Conservation (phyloP, 2,329 filamentous ascomycete species). For the Juglanconis oblonga region DNA sequence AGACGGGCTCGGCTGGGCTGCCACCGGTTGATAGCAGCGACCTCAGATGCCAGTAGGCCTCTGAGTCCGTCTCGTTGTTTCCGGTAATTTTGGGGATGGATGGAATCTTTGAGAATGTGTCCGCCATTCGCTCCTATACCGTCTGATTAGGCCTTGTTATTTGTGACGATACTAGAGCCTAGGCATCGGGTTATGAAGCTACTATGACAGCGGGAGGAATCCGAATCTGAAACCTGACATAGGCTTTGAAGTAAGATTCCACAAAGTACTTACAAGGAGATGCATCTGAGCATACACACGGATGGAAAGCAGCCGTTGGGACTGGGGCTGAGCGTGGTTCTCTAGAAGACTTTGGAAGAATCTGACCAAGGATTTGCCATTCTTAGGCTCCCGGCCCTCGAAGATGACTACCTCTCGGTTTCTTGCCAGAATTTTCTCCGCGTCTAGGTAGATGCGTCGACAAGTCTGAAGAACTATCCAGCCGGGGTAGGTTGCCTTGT, state of each 20-base stretch:
- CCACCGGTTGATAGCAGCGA: neutral
- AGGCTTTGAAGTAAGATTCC: too few relatives aligned
- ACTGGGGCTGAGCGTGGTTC: neutral
- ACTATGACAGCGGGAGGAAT: too few relatives aligned
- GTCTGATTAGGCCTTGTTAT: neutral
- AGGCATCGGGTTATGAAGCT: too few relatives aligned
- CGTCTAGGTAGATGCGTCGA: constrained; percentile 5
- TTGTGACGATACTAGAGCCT: neutral
- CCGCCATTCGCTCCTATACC: neutral
- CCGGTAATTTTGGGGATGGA: neutral
- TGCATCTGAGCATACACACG: neutral
- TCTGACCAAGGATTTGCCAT: neutral
- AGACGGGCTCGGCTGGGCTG: neutral
- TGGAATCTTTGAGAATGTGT: neutral
- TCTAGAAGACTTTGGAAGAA: neutral
- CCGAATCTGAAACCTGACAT: too few relatives aligned
- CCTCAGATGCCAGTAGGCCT: neutral
- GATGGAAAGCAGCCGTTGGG: neutral
- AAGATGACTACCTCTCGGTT: neutral
- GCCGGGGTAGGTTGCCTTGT: neutral
- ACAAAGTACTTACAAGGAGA: neutral
- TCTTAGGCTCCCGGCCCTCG: neutral
- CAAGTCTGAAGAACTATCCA: neutral
- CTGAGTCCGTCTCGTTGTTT: neutral
- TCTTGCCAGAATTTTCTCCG: neutral